Evolutionary conservation across 31 red algal genomes (phyloP).

Genomic region (Bonnemaisonia californica): DNA sequence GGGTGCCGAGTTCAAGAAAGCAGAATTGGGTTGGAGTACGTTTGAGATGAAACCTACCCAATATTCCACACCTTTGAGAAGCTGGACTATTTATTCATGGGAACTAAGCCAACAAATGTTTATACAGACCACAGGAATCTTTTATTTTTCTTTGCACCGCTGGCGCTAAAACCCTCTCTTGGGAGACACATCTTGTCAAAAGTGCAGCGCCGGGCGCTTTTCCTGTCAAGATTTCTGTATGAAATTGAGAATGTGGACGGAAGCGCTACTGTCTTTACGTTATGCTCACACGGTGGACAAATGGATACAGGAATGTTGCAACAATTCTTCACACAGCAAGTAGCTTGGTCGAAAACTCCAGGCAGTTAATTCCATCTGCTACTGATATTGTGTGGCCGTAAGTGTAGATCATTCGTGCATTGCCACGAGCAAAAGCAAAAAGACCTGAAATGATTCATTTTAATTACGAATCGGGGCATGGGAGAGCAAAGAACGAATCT

Average conservation of each 20-base stretch:
- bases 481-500: not conserved
- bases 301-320: not conserved
- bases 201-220: not conserved
- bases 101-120: not conserved
- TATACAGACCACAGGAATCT: not conserved
- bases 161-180: not conserved
- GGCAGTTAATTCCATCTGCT: not conserved
- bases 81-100: not conserved
- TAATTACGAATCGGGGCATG: not conserved
- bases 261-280: not conserved
- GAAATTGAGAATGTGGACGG: not conserved
- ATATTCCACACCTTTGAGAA: not conserved
- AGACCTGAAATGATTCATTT: not conserved
- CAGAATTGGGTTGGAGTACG: not conserved
- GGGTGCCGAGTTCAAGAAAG: not conserved
- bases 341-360: not conserved
- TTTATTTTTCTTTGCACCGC: not conserved
- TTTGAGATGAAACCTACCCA: not conserved
- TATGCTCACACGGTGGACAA: conserved; percentile 2
- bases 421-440: not conserved
- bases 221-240: not conserved
- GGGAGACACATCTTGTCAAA: not conserved
- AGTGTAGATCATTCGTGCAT: not conserved
- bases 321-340: not conserved
- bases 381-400: not conserved